Evolutionary conservation across 2,329 filamentous ascomycete species (phyloP).

Genomic region (Neonectria faginata): DNA sequence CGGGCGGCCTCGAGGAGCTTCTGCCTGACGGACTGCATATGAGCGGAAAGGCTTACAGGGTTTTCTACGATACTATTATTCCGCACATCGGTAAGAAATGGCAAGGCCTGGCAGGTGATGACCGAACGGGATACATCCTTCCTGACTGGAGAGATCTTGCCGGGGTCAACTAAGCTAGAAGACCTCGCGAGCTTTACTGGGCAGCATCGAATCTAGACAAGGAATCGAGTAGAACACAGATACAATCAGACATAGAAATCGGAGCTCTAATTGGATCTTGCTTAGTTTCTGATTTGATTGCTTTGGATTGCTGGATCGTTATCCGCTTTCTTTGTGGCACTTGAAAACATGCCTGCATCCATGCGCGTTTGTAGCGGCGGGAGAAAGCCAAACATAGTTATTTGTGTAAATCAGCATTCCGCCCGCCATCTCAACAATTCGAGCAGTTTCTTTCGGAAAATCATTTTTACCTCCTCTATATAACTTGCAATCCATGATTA

Average conservation of each 20-base stretch:
- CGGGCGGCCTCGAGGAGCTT: constrained; percentile 63
- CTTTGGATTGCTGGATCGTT: background rate
- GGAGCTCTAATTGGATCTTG: background rate
- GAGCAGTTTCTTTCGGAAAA: background rate
- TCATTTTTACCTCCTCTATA: background rate
- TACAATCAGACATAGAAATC: background rate
- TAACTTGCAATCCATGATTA: background rate
- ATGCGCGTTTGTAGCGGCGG: no score
- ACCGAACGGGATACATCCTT: constrained; percentile 56
- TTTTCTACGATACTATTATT: constrained; percentile 62
- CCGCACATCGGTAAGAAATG: constrained; percentile 62
- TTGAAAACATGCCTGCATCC: background rate
- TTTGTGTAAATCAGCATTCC: background rate
- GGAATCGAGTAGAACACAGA: background rate
- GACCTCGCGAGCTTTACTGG: background rate
- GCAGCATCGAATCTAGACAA: background rate
- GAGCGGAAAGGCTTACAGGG: constrained; percentile 63
- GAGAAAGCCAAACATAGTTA: no score
- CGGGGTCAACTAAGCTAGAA: background rate
- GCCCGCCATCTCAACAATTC: background rate
- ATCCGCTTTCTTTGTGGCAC: background rate
- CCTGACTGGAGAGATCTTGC: constrained; percentile 60
- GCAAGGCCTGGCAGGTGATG: constrained; percentile 50
- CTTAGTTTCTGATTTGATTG: background rate
- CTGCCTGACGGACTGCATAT: constrained; percentile 71